Evolutionary conservation across 1,139 yeast genomes (phyloP).

Genomic region (Kodamaea anthophila): DNA sequence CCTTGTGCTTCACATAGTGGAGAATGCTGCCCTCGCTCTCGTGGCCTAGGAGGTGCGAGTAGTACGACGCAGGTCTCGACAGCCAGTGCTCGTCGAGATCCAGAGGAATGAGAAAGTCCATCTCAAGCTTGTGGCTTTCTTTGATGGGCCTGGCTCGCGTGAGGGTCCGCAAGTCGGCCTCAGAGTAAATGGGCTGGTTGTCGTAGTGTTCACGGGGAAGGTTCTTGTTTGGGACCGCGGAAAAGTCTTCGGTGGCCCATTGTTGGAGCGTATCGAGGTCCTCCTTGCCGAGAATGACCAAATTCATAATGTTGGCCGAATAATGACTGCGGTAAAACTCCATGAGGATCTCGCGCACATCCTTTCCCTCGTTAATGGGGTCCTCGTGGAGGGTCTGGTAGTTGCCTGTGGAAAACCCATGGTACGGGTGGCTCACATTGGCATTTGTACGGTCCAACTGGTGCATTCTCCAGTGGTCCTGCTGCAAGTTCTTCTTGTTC

Average conservation of each 20-base stretch:
- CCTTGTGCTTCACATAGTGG: slow-evolving; percentile 57
- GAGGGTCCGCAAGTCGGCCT: slow-evolving; percentile 45
- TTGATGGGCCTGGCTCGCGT: slow-evolving; percentile 75
- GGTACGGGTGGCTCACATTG: slow-evolving; percentile 66
- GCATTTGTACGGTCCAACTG: slow-evolving; percentile 76
- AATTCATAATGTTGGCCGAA: slow-evolving; percentile 77
- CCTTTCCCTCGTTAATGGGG: slow-evolving; percentile 43
- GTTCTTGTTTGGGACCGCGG: slow-evolving; percentile 52
- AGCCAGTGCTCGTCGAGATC: slow-evolving; percentile 58
- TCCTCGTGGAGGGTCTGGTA: slow-evolving; percentile 51
- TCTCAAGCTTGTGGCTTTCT: slow-evolving; percentile 62
- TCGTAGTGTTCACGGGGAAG: slow-evolving; percentile 45
- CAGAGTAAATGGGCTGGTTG: slow-evolving; percentile 26
- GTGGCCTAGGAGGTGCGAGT: slow-evolving; percentile 82
- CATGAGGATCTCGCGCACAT: slow-evolving; percentile 61
- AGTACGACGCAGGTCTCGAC: slow-evolving; percentile 62
- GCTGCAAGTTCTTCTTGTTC: slow-evolving; percentile 88
- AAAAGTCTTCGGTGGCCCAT: slow-evolving; percentile 69
- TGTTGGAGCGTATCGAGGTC: slow-evolving; percentile 60
- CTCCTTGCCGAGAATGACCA: slow-evolving; percentile 81
- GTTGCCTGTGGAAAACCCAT: slow-evolving; percentile 75
- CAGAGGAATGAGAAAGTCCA: slow-evolving; percentile 73
- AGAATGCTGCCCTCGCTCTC: slow-evolving; percentile 84
- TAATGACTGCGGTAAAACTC: slow-evolving; percentile 58
- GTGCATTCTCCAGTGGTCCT: slow-evolving; percentile 80